Evolutionary conservation across 352 stramenopile genomes (phyloP).

Genomic region (Globisporangium iwayamae): DNA sequence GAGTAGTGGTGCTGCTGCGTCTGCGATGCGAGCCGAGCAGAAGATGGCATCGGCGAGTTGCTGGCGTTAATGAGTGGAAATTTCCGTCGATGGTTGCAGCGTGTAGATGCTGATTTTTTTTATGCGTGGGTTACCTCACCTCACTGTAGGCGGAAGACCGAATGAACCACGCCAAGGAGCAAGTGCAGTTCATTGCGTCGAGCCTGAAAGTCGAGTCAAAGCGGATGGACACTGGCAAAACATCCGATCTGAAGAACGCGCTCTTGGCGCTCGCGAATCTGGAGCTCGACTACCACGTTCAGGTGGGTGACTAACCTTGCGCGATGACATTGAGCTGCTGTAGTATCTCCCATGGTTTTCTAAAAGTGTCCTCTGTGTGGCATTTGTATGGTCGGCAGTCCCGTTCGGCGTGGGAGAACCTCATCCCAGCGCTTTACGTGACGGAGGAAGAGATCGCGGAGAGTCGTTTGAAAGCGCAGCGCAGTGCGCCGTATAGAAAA

Average conservation of each 20-base stretch:
- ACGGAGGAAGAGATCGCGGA: slow-evolving; percentile 52
- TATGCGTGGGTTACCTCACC: neutral
- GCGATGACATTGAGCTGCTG: too few species aligned
- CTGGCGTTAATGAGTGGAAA: too few species aligned
- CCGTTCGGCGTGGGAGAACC: slow-evolving; percentile 63
- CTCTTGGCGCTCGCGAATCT: slow-evolving; percentile 75
- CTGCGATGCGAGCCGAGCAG: slow-evolving; percentile 83
- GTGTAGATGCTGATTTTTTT: slow-evolving; percentile 9
- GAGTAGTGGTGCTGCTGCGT: slow-evolving; percentile 80
- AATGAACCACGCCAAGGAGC: slow-evolving; percentile 84
- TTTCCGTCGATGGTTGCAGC: neutral
- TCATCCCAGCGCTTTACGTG: slow-evolving; percentile 63
- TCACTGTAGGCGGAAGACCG: slow-evolving; percentile 62
- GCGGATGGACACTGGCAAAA: slow-evolving; percentile 78
- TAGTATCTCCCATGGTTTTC: neutral
- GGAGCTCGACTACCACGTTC: slow-evolving; percentile 77
- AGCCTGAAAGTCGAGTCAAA: slow-evolving; percentile 84
- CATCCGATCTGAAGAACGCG: slow-evolving; percentile 72
- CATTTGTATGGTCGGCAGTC: slow-evolving; percentile 28
- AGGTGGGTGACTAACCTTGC: slow-evolving; percentile 28
- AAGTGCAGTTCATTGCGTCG: slow-evolving; percentile 86
- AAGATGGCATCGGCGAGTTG: slow-evolving; percentile 78
- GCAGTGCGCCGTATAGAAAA: slow-evolving; percentile 55
- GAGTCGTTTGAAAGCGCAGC: slow-evolving; percentile 47
- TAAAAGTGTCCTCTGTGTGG: neutral